These are phyloP conservation scores for Glycine tomentella DNA, from an alignment of 306 rosid species.

Conservation along the genomic window DNA sequence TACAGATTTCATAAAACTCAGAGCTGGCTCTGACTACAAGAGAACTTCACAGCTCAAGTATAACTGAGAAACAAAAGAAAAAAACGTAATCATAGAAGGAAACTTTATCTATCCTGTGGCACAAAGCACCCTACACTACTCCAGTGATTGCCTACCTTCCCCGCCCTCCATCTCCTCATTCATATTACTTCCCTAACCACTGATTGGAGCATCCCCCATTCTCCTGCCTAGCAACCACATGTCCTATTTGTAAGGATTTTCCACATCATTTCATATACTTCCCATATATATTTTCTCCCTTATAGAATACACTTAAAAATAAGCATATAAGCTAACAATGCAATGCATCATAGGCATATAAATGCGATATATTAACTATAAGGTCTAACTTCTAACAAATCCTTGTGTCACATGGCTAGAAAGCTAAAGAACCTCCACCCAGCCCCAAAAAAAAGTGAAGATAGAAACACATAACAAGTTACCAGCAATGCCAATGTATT, in stretches of 20 bases:
- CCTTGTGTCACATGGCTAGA: too few species aligned
- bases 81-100: background rate
- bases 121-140: background rate
- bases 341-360: too few species aligned
- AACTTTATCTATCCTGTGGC: background rate
- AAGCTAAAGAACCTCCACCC: too few species aligned
- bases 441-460: too few species aligned
- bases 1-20: background rate
- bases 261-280: background rate
- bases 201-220: background rate
- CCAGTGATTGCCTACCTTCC: background rate
- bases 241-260: conserved; percentile 1
- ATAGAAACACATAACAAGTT: too few species aligned
- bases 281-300: background rate
- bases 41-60: background rate
- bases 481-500: too few species aligned
- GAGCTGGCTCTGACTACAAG: background rate
- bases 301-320: background rate
- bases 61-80: background rate
- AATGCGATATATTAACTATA: too few species aligned
- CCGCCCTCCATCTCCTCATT: background rate
- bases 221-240: background rate
- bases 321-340: too few species aligned
- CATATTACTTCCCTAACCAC: background rate
- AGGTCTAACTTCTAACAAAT: too few species aligned